Conservation (phyloP, 345 rosid genomes). For the Mallotus nudiflorus region DNA sequence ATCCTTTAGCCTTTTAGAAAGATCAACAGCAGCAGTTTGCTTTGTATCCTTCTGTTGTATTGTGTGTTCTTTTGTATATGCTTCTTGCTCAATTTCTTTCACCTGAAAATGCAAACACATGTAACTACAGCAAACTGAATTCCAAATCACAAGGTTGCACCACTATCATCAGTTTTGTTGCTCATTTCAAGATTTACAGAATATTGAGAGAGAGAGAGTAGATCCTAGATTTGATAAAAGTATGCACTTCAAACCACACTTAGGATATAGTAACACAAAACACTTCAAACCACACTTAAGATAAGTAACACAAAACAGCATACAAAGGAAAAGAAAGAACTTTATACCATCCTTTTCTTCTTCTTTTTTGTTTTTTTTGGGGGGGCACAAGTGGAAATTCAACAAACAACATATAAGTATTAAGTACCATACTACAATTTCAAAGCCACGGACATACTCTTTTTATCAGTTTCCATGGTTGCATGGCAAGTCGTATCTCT, state of each 20-base stretch:
- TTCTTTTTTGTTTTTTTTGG: too few species aligned
- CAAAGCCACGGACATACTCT: slow-evolving; percentile 41
- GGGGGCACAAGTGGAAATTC: not conserved
- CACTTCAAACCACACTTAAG: not conserved
- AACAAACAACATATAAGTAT: not conserved
- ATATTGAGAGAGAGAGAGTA: not conserved
- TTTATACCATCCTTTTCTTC: too few species aligned
- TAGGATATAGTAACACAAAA: too few species aligned
- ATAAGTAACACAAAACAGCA: too few species aligned
- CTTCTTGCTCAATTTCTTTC: slow-evolving; percentile 78
- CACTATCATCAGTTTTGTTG: not conserved
- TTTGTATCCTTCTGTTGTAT: slow-evolving; percentile 53
- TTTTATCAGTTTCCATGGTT: slow-evolving; percentile 76
- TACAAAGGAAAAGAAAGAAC: not conserved
- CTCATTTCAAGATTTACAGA: not conserved
- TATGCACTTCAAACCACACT: too few species aligned
- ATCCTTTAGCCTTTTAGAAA: slow-evolving; percentile 83
- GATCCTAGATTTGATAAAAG: not conserved
- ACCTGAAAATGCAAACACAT: slow-evolving; percentile 47
- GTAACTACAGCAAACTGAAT: not conserved
- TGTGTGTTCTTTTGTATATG: slow-evolving; percentile 45
- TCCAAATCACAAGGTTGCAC: not conserved
- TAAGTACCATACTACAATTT: not conserved
- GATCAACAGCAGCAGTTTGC: slow-evolving; percentile 76
- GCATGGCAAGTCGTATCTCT: slow-evolving; percentile 81